Percentiles rank a stretch among this genome's conserved stretches.
phyloP scores from a whole-genome alignment of 83 land plant species.

The Thuja plicata region DNA sequence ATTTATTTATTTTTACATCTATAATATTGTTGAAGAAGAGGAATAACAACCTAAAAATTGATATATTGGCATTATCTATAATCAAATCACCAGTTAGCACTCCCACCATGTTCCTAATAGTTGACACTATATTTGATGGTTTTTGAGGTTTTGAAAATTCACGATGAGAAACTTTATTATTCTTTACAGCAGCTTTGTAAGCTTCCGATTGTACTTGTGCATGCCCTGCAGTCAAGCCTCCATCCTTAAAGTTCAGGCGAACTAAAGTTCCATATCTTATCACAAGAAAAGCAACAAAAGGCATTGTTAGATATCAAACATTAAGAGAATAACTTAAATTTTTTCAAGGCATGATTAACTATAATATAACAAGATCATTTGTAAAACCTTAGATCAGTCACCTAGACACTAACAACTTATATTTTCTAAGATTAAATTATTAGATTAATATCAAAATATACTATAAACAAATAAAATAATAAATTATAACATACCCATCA shows the following conservation, averaged over 20 bases:
- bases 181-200: conserved; percentile 57
- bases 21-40: neutral
- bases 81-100: conserved; percentile 67
- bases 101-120: too few relatives aligned
- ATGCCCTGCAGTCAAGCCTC: conserved; percentile 47
- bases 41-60: neutral
- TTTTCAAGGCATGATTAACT: too few relatives aligned
- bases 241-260: conserved; percentile 55
- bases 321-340: too few relatives aligned
- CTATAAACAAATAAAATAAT: neutral
- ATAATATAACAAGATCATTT: too few relatives aligned
- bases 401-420: too few relatives aligned
- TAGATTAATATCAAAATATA: too few relatives aligned
- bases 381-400: too few relatives aligned
- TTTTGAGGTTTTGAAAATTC: conserved; percentile 69
- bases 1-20: neutral
- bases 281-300: conserved; percentile 16
- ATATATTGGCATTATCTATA: conserved; percentile 72
- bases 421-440: too few relatives aligned
- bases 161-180: conserved; percentile 46
- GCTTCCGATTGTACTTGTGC: conserved; percentile 80
- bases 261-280: conserved; percentile 75
- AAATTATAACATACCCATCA: conserved; percentile 61
- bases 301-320: conserved; percentile 7
- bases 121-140: conserved; percentile 36